Evolutionary conservation across 2,329 filamentous ascomycete species (phyloP).

Genomic region (Xylariaceae sp.): DNA sequence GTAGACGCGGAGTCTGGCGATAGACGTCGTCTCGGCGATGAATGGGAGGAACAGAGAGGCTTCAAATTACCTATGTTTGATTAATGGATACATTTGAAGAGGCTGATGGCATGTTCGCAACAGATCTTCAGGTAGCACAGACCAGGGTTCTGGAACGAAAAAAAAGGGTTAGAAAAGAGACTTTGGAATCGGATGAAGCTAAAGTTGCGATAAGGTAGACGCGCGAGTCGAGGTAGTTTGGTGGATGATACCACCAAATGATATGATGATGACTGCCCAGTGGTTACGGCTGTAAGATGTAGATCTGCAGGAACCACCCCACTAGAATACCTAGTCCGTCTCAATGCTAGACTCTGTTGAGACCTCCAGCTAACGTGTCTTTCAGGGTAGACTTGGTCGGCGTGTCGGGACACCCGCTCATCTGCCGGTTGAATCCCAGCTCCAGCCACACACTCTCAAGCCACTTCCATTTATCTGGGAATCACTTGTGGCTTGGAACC

Average conservation of each 20-base stretch:
- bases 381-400: too few relatives aligned
- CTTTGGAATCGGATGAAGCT: constrained; percentile 1
- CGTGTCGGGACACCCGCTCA: too few relatives aligned
- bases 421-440: too few relatives aligned
- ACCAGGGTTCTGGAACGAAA: too few relatives aligned
- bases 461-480: too few relatives aligned
- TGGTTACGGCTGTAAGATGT: not conserved
- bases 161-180: constrained; percentile 1
- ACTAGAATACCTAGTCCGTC: constrained; percentile 4
- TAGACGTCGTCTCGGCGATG: not conserved
- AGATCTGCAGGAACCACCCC: constrained; percentile 15
- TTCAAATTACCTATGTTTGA: constrained; percentile 15
- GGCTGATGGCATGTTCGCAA: constrained; percentile 16
- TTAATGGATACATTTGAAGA: constrained; percentile 19
- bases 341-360: too few relatives aligned
- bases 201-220: too few relatives aligned
- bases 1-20: not conserved
- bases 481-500: too few relatives aligned
- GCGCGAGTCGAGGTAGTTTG: too few relatives aligned
- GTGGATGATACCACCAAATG: too few relatives aligned
- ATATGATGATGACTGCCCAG: constrained; percentile 15
- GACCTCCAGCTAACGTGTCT: too few relatives aligned
- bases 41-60: not conserved
- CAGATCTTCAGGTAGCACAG: constrained; percentile 10
- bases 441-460: too few relatives aligned